Base-by-base conservation (phyloP, 2,329 filamentous ascomycete species). In the Phaeophleospora eucalypticola region DNA sequence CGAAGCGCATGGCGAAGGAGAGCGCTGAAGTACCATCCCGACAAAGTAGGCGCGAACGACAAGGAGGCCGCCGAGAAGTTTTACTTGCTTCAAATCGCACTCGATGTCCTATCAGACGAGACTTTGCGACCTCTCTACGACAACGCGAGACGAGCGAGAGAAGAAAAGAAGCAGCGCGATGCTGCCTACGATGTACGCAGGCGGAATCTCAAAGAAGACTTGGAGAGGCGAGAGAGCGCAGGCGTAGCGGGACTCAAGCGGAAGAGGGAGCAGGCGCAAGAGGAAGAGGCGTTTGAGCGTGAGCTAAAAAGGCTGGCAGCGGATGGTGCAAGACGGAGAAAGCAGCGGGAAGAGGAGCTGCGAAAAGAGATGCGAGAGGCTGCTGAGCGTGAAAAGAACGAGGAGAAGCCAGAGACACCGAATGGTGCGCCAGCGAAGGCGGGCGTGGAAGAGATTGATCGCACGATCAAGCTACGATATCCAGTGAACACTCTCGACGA, bases 21-120 rank as follows among this genome's bases (percentile, higher is more conserved):
- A 21, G 89, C 89, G 3, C 75, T 95, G n/a, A 89, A 88, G 62
- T 89, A 90, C 73, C 91, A 97, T 67, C 91, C 91, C 1, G 91
- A 97, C 76, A 95, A 96, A 71, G 83, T 90, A 45, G 80, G 83
- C 53, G 81, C 80, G 43, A 65, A 66, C 56, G 65, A 72, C 49
- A 68, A 71, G 4, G 71, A 71, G 59, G 88, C 93, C 57, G 77
- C 87, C 37, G 83, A 84, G 46, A 87, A 86, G 61, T 97, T 94
- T 74, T 87, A 95, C 67, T 76, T 86, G 1, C 82, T 95, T 48
- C 86, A 89, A 62, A 86, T 86, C 52, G 90, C 89, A n/a, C 82
- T 88, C 64, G 89, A 94, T 68, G 80, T 96, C 2, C 80, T 97
- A 2, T 79, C 81, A 20, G 84, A 89, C 54, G 70, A 81, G 0